Evolutionary conservation across 805 yeast genomes (phyloP), one percentile per base, ranked within the genome.

Genomic region (Suhomyces prunicola): DNA sequence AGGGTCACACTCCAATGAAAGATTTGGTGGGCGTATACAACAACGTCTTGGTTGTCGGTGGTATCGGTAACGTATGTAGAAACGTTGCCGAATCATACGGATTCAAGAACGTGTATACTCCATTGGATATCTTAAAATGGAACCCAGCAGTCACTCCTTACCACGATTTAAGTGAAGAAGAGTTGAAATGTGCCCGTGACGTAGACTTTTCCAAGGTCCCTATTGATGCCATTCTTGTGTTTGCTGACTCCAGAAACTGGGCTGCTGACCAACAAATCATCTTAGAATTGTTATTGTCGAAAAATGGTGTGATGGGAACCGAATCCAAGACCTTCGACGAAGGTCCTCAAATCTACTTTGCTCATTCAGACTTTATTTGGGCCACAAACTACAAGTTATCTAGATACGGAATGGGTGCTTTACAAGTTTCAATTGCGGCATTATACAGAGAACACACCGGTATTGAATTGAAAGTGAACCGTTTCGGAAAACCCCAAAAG

Each of bases 321-420:
- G 77, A 81, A 44, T 80, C 87, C 40, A 78, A 83, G 58, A 82
- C 87, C 15, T 84, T 70, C 64, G 86, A 85, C 54, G 91, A 89
- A 57, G 92, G 92, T 39, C 94, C 96, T 33, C 83, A 84, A 47
- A 82, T 90, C 53, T 88, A 87, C 71, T 90, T 90, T 77, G 96
- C 96, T 42, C 96, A 90, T 68, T 87, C 93, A 19, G 97, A 90
- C 71, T 87, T 90, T 63, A 89, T 90, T 51, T 90, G 97, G 97
- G 93, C 96, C 10, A 88, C 97, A 3, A 88, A 90, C 70, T 90
- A 88, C 66, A 83, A 82, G 60, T 76, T 88, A 56, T 83, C 90
- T 15, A 79, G 97, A 66, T 89, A 90, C 66, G 97, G 97, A 56
- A 91, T 90, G 96, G 97, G 97, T 54, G 97, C 97, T 3, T 77